Base-by-base conservation (phyloP, 2,329 filamentous ascomycete genomes). In the Penicillium sumatraense region DNA sequence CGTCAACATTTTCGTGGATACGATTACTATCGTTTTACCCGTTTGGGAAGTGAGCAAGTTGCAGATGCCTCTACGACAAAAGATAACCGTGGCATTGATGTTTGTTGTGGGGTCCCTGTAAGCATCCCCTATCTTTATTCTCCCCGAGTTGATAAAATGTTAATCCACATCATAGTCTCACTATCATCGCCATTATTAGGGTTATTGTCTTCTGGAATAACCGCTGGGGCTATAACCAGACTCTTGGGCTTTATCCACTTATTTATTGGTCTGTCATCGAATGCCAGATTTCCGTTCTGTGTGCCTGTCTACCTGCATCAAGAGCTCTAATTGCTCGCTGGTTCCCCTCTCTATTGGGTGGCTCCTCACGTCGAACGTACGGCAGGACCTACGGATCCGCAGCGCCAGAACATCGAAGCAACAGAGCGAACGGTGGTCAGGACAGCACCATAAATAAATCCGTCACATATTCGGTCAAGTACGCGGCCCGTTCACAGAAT, bases 231-330 rank as follows among this genome's bases (percentile, higher is more conserved):
- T 11, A 23, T 8, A 68, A 68, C 16, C 59, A 65, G 2, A 42
- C 44, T 49, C 50, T 58, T 4, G 61, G 64, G 18, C 45, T 68
- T 27, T 61, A 65, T n/a, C 65, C 67, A 2, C 57, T 68, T 13
- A 61, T 65, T 23, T 60, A 65, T 53, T 69, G 67, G 67, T 68
- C 66, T 6, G 60, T 69, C 13, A 67, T 69, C 31, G 67, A 69
- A 49, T 54, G 54, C 23, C 62, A 67, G 21, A 66, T 69, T 27
- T 60, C 66, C 8, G 51, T 69, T 11, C 46, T 68, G 45, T 68
- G 64, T 23, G 65, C 67, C 11, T 69, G 66, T 38, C 46, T 69
- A 1, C 67, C 67, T 23, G 59, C 67, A 24, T 60, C 60, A 31
- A 55, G 67, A 26, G 66, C 67, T 3, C 40, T 69, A 10, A 8